Evolutionary conservation across 2,329 filamentous ascomycete genomes (phyloP).

Genomic region (Bisporella sp.): DNA sequence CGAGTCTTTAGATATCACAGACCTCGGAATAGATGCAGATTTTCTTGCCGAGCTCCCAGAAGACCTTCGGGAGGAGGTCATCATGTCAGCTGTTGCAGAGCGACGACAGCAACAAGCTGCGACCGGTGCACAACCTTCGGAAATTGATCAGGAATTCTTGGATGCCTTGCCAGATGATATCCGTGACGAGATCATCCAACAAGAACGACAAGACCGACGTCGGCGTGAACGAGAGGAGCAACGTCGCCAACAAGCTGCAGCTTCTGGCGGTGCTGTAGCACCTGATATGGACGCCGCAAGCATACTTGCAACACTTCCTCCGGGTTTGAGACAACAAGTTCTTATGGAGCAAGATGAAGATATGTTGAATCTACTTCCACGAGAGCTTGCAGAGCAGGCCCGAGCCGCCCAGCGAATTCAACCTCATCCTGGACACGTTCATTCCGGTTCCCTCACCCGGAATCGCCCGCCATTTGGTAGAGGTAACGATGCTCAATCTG

Average conservation of each 20-base stretch:
- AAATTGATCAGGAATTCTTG: conserved; percentile 89
- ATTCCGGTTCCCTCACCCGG: conserved; percentile 32
- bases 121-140: conserved; percentile 66
- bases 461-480: conserved; percentile 39
- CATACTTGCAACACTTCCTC: conserved; percentile 85
- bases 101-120: conserved; percentile 71
- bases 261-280: conserved; percentile 41
- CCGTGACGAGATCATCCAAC: conserved; percentile 81
- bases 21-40: conserved; percentile 86
- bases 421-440: conserved; percentile 16
- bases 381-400: conserved; percentile 80
- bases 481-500: conserved; percentile 16
- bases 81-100: conserved; percentile 81
- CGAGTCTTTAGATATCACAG: conserved; percentile 85
- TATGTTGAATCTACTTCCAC: conserved; percentile 74
- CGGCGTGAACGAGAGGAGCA: conserved; percentile 79
- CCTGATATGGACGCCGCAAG: conserved; percentile 82
- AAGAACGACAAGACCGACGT: conserved; percentile 83
- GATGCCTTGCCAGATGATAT: conserved; percentile 88
- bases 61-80: conserved; percentile 91
- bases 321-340: conserved; percentile 75
- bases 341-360: conserved; percentile 89
- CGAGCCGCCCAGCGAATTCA: conserved; percentile 54
- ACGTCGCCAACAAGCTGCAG: conserved; percentile 56
- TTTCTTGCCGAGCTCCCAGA: conserved; percentile 97